Percentiles rank a stretch among this genome's conserved stretches.
Conservation (phyloP, 108 stramenopile genomes). For the Cyclotella baltica region DNA sequence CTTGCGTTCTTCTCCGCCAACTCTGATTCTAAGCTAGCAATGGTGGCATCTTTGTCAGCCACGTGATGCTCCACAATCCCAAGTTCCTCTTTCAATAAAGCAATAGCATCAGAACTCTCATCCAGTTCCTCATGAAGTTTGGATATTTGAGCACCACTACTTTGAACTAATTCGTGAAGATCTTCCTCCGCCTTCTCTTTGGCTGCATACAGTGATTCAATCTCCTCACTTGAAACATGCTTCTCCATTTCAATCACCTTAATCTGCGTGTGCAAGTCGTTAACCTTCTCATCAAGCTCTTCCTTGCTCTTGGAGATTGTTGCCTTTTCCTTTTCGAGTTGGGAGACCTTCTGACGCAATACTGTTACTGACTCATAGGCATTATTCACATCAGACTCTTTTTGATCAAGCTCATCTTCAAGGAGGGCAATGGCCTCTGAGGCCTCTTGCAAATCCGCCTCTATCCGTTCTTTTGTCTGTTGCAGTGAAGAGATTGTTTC, state of each 20-base stretch:
- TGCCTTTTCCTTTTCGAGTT: conserved; percentile 19
- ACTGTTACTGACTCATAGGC: conserved; percentile 15
- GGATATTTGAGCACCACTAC: conserved; percentile 1
- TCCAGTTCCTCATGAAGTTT: conserved; percentile 41
- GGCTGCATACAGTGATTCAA: conserved; percentile 20
- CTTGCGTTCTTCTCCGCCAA: conserved; percentile 25
- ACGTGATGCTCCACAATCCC: conserved; percentile 35
- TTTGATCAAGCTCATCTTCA: conserved; percentile 47
- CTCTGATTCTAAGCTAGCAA: conserved; percentile 12
- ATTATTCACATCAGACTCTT: conserved; percentile 32
- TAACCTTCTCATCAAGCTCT: conserved; percentile 10
- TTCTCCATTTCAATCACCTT: conserved; percentile 37
- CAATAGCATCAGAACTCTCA: conserved; percentile 48
- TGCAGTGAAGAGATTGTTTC: conserved; percentile 34
- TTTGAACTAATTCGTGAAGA: conserved; percentile 4
- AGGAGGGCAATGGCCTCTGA: conserved; percentile 38
- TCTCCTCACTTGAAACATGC: conserved; percentile 31
- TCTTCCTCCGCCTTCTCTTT: conserved; percentile 17
- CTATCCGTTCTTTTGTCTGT: conserved; percentile 27
- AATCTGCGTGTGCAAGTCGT: conserved; percentile 28
- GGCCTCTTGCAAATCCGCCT: conserved; percentile 27
- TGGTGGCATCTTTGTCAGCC: conserved; percentile 4
- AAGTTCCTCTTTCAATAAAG: conserved; percentile 39
- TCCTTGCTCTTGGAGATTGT: conserved; percentile 19
- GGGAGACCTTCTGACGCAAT: conserved; percentile 32